These are phyloP conservation scores for Lodderomyces beijingensis DNA, from an alignment of 1,139 yeast species.

Conservation along the genomic window DNA sequence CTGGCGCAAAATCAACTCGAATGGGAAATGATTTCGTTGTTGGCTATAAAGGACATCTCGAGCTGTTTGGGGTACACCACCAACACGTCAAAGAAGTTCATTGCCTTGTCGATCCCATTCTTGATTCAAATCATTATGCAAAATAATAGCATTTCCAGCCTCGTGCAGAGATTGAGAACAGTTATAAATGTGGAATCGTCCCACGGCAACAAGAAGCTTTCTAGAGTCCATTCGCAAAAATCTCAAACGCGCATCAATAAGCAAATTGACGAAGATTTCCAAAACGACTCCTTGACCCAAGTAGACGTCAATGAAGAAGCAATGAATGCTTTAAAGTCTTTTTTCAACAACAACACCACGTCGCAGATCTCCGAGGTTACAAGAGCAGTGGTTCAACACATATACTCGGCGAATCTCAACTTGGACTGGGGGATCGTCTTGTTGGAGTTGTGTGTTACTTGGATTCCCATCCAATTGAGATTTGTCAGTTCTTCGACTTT, in stretches of 20 bases:
- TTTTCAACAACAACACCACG: constrained; percentile 48
- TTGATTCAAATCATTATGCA: constrained; percentile 29
- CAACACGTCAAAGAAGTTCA: constrained; percentile 33
- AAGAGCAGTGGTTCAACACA: constrained; percentile 35
- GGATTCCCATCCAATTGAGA: constrained; percentile 87
- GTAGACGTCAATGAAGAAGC: constrained; percentile 33
- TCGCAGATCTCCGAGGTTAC: constrained; percentile 48
- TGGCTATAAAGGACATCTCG: constrained; percentile 42
- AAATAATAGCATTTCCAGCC: constrained; percentile 14
- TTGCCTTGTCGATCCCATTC: constrained; percentile 38
- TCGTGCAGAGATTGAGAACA: constrained; percentile 21
- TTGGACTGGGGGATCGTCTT: constrained; percentile 53
- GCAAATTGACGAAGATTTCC: constrained; percentile 26
- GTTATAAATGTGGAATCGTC: constrained; percentile 23
- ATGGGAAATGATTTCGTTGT: constrained; percentile 47
- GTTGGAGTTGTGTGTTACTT: constrained; percentile 62
- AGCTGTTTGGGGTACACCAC: constrained; percentile 40
- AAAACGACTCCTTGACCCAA: constrained; percentile 24
- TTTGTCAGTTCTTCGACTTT: constrained; percentile 57
- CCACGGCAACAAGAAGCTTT: constrained; percentile 19
- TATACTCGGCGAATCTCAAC: constrained; percentile 22
- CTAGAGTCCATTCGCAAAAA: constrained; percentile 26
- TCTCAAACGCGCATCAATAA: constrained; percentile 13
- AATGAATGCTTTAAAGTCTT: constrained; percentile 41
- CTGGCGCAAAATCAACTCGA: constrained; percentile 37